Evolutionary conservation across 1,139 yeast genomes (phyloP), one percentile per base, ranked within the genome.

Genomic region (Waltiozyma sp.): DNA sequence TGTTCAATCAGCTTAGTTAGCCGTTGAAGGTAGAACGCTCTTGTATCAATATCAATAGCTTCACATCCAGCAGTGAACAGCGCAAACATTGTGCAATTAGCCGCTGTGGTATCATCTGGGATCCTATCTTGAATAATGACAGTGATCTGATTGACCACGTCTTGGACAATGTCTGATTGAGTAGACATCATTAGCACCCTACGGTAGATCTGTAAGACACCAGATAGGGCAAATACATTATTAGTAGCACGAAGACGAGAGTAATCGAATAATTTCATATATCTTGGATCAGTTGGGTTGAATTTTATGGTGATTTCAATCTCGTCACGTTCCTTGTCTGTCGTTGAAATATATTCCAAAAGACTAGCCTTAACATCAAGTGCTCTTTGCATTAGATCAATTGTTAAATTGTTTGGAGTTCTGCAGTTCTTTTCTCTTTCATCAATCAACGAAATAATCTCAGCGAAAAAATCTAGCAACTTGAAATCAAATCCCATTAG

Each of bases 11-110:
- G 56, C 10, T 54, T 52, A 1, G 55, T 51, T 47, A 77, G 63
- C 45, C 79, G 62, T 2, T 60, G 55, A 18, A 56, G 47, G 51
- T 68, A 74, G 24, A 72, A 61, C 1, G 48, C 47, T 40, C 73
- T 61, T 16, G 50, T 43, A 1, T 55, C 54, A 1, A 52, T 53
- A 43, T 70, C 68, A 15, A 69, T 47, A 9, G 73, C 67, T 47
- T 79, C 86, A 60, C 82, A 75, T 5, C 77, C 85, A 41, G 79
- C 76, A 40, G 76, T 67, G 54, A 79, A 78, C 13, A 71, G 55
- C 31, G 80, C 73, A 47, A 77, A 74, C 1, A 76, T 65, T 3
- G 75, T 62, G 51, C 85, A 76, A 4, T 74, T 62, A 34, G 75
- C 77, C 2, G 79, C 76, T 1, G 83, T 70, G 1, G 76, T 65